phyloP scores from a whole-genome alignment of 2,329 filamentous ascomycete species.

The Phaeophleospora eucalypticola region DNA sequence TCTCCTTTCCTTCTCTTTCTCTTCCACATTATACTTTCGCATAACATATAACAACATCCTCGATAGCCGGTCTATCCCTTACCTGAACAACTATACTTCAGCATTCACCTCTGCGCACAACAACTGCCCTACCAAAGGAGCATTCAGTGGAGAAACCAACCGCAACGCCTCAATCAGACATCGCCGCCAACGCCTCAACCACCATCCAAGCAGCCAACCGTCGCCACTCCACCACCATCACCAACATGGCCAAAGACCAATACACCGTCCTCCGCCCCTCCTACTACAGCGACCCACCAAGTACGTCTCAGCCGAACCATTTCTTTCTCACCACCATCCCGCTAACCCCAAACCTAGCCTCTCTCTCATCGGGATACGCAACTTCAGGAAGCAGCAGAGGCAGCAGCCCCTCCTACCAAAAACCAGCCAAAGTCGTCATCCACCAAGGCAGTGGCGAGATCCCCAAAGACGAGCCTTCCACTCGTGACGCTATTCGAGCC shows the following conservation, averaged over 20 bases:
- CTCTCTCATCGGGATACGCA: slow-evolving; percentile 1
- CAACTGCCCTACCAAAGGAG: not conserved
- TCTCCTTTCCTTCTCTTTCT: not conserved
- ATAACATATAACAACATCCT: not conserved
- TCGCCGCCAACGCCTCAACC: not conserved
- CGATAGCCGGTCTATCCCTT: slow-evolving; percentile 6
- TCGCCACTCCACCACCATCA: not conserved
- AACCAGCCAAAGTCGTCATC: slow-evolving; percentile 3
- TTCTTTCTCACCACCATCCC: not conserved
- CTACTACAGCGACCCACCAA: not conserved
- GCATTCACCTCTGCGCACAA: not conserved
- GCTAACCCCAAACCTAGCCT: not conserved
- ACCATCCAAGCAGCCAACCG: not conserved
- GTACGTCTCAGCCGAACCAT: not conserved
- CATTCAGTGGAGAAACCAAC: not conserved
- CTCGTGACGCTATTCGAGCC: not conserved
- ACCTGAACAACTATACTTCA: not conserved
- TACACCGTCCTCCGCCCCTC: not conserved
- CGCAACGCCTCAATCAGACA: not conserved
- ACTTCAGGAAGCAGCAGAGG: not conserved
- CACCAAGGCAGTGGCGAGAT: not conserved
- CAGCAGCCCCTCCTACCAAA: slow-evolving; percentile 1
- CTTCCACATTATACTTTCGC: not conserved
- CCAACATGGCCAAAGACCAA: not conserved
- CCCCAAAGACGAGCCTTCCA: slow-evolving; percentile 5